Conservation (phyloP, 73 alveolate species). For the Paramecium pentaurelia region DNA sequence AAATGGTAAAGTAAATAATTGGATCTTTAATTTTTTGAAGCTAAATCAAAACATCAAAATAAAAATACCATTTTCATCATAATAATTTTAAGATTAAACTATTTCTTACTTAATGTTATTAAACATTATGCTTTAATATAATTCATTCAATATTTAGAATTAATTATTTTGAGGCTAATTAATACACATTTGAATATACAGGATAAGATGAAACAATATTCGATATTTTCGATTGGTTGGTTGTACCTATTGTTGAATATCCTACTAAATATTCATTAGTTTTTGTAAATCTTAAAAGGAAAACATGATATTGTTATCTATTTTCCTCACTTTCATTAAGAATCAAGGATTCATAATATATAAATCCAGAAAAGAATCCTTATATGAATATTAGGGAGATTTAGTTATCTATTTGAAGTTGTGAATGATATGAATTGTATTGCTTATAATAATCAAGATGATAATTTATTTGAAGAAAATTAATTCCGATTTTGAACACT, state of each 20-base stretch:
- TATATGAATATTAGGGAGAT: conserved; percentile 41
- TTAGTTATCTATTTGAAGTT: not conserved
- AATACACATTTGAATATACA: conserved; percentile 32
- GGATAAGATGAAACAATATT: conserved; percentile 24
- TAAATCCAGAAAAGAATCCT: conserved; percentile 42
- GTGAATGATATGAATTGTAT: not conserved
- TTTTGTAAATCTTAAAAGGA: not conserved
- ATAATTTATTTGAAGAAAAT: not conserved
- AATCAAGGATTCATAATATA: conserved; percentile 15
- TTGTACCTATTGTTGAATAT: not conserved
- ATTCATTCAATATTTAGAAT: not conserved
- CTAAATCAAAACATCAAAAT: not conserved
- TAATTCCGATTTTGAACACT: not conserved
- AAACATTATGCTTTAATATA: not conserved
- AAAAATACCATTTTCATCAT: not conserved
- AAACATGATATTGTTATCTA: not conserved
- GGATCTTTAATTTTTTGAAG: not conserved
- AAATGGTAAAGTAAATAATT: not conserved
- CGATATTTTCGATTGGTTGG: conserved; percentile 27
- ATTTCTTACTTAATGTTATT: not conserved
- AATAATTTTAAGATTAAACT: not conserved
- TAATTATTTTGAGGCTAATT: conserved; percentile 14
- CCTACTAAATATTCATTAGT: conserved; percentile 16
- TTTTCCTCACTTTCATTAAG: not conserved
- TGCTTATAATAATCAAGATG: no score